Evolutionary conservation across 2,329 filamentous ascomycete species (phyloP).

Genomic region (Paracoccidioides brasiliensis): DNA sequence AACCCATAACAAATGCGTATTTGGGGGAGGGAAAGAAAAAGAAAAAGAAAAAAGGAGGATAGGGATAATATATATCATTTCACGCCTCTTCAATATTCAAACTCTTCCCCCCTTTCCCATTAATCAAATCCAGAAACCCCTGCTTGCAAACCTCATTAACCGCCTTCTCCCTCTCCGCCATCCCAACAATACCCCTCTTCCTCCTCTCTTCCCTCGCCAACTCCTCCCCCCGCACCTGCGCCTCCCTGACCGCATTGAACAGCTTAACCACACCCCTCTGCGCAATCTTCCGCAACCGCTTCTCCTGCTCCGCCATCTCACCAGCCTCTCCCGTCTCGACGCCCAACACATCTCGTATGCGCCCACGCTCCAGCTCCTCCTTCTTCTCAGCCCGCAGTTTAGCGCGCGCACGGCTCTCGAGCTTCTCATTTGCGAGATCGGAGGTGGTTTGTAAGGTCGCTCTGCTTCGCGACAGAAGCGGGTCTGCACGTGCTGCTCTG

Average conservation of each 20-base stretch:
- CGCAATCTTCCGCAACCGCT: constrained; percentile 69
- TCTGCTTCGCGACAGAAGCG: constrained; percentile 75
- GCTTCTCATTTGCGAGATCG: constrained; percentile 57
- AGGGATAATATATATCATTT: constrained; percentile 9
- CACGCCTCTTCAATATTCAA: constrained; percentile 33
- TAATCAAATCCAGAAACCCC: constrained; percentile 85
- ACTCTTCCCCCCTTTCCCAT: constrained; percentile 40
- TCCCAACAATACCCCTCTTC: constrained; percentile 63
- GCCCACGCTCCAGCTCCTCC: constrained; percentile 67
- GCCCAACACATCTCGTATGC: constrained; percentile 73
- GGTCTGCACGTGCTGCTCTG: constrained; percentile 67
- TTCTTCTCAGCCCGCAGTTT: constrained; percentile 72
- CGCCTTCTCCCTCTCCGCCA: constrained; percentile 69
- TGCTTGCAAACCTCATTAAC: constrained; percentile 95
- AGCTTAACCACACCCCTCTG: constrained; percentile 90
- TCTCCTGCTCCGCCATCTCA: constrained; percentile 55
- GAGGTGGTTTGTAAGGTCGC: constrained; percentile 59
- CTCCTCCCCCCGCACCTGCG: constrained; percentile 77
- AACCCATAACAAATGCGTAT: background rate
- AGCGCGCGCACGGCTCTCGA: constrained; percentile 69
- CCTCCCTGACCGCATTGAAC: constrained; percentile 87
- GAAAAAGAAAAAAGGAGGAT: constrained; percentile 15
- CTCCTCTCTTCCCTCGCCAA: constrained; percentile 53
- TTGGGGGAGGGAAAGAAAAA: too few relatives aligned
- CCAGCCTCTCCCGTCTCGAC: constrained; percentile 42